A percentile compares a stretch with the other conserved stretches of the same genome.
These are phyloP conservation scores for Penicillium brasilianum DNA, from an alignment of 2,329 filamentous ascomycete species.

Conservation along the genomic window DNA sequence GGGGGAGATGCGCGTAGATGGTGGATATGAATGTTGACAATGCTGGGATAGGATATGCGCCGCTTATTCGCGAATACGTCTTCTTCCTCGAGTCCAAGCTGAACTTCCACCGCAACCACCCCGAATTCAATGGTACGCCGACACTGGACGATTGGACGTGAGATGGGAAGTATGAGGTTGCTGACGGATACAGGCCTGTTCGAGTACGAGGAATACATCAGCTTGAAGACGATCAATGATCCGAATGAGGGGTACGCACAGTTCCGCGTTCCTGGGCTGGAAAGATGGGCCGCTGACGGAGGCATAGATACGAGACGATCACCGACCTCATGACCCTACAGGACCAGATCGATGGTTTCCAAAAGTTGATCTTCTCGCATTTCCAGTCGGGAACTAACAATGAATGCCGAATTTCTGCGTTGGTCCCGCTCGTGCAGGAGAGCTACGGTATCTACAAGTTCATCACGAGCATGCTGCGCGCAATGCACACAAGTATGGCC, in stretches of 20 bases:
- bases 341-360: slow-evolving; percentile 97
- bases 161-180: not conserved
- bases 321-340: slow-evolving; percentile 95
- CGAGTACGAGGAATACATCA: slow-evolving; percentile 99
- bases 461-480: slow-evolving; percentile 97
- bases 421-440: slow-evolving; percentile 93
- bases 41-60: slow-evolving; percentile 69
- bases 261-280: not conserved
- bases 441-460: slow-evolving; percentile 99
- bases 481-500: slow-evolving; percentile 90
- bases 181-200: slow-evolving; percentile 68
- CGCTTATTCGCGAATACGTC: slow-evolving; percentile 95
- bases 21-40: slow-evolving; percentile 18
- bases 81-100: slow-evolving; percentile 94
- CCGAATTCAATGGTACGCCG: slow-evolving; percentile 85
- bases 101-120: slow-evolving; percentile 93
- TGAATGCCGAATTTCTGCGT: slow-evolving; percentile 91
- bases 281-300: slow-evolving; percentile 29
- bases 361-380: slow-evolving; percentile 97
- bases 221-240: slow-evolving; percentile 96
- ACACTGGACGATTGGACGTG: not conserved
- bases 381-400: slow-evolving; percentile 92
- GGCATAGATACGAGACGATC: slow-evolving; percentile 78
- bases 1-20: slow-evolving; percentile 6
- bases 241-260: slow-evolving; percentile 85